phyloP scores from a whole-genome alignment of 2,329 filamentous ascomycete genomes.

The Penicillium sp. region DNA sequence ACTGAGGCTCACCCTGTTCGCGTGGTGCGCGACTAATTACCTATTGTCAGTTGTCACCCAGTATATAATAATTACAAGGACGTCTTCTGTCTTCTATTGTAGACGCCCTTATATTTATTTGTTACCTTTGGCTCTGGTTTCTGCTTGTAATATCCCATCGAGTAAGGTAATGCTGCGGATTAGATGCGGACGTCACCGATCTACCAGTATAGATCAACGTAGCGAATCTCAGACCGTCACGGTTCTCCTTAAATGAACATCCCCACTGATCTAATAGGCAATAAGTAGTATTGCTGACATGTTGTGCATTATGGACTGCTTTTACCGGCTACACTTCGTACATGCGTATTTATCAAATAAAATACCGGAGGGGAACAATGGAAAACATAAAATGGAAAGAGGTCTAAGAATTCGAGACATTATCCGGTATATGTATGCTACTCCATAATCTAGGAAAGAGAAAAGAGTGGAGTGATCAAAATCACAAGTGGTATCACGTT shows the following conservation, averaged over 20 bases:
- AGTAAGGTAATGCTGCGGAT: background rate
- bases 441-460: constrained; percentile 15
- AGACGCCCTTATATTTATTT: background rate
- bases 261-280: too few relatives aligned
- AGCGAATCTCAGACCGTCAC: too few relatives aligned
- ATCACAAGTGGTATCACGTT: constrained; percentile 11
- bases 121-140: background rate
- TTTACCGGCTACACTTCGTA: too few relatives aligned
- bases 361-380: too few relatives aligned
- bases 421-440: constrained; percentile 10
- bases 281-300: too few relatives aligned
- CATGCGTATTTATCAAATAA: too few relatives aligned
- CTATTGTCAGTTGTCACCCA: background rate
- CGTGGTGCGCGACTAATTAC: constrained; percentile 19
- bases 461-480: constrained; percentile 16
- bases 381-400: background rate
- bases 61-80: background rate
- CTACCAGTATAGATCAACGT: too few relatives aligned
- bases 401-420: background rate
- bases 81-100: background rate
- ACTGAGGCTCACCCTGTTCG: constrained; percentile 65
- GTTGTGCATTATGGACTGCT: too few relatives aligned
- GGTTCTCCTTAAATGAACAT: too few relatives aligned
- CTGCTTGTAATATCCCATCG: background rate
- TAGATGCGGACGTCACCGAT: background rate